phyloP scores from a whole-genome alignment of 345 rosid genomes.

The Pugionium cornutum region DNA sequence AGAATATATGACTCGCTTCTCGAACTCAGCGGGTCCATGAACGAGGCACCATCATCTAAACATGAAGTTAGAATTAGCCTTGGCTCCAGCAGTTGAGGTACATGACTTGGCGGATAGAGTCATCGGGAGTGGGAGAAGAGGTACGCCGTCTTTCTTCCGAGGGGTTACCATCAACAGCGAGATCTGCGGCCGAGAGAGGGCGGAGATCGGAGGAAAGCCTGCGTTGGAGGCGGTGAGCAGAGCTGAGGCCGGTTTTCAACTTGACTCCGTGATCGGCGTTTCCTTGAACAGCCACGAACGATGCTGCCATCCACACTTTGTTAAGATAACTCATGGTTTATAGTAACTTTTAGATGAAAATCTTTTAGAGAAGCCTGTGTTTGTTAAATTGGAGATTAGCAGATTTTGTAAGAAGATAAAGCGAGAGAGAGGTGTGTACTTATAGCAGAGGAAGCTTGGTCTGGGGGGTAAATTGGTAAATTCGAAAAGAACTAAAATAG shows the following conservation, averaged over 20 bases:
- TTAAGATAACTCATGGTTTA: constrained; percentile 41
- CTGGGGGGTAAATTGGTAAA: constrained; percentile 14
- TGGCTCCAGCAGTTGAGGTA: constrained; percentile 92
- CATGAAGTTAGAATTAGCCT: constrained; percentile 31
- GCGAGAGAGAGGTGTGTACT: not conserved
- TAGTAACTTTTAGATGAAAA: not conserved
- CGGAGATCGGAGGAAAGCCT: constrained; percentile 55
- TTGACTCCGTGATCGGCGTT: constrained; percentile 61
- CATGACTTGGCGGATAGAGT: constrained; percentile 78
- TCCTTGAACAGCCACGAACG: constrained; percentile 66
- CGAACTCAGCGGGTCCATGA: constrained; percentile 6
- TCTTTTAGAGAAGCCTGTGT: not conserved
- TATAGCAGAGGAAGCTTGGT: constrained; percentile 15
- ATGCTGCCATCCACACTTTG: constrained; percentile 75
- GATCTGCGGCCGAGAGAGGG: constrained; percentile 49
- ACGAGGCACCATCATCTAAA: not conserved
- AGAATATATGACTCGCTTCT: not conserved
- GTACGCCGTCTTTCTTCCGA: constrained; percentile 29
- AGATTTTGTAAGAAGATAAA: constrained; percentile 19
- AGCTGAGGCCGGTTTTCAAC: constrained; percentile 48
- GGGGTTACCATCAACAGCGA: constrained; percentile 29
- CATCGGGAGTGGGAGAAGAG: constrained; percentile 54
- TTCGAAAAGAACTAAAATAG: not conserved
- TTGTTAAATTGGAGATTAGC: not conserved
- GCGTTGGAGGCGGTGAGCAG: constrained; percentile 54